Evolutionary conservation across 106 monocot species (phyloP).

Genomic region (Cymbidium sinense): DNA sequence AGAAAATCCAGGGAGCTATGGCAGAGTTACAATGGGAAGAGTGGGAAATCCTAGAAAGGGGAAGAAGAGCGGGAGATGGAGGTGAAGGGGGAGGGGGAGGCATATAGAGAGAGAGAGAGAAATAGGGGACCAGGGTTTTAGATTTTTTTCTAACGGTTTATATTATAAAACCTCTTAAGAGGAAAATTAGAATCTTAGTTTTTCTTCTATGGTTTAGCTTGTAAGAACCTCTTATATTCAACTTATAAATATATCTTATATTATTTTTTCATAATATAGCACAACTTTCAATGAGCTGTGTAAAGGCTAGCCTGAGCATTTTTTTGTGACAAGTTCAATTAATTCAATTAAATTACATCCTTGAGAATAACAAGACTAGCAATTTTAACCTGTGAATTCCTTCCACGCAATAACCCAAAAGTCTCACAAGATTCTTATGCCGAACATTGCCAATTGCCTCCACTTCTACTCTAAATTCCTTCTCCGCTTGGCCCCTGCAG

Average conservation of each 20-base stretch:
- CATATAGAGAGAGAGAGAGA: too few species aligned
- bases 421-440: slow-evolving; percentile 78
- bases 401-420: slow-evolving; percentile 82
- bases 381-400: slow-evolving; percentile 60
- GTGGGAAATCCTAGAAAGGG: too few species aligned
- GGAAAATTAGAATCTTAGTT: not conserved
- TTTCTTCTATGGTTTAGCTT: not conserved
- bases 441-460: slow-evolving; percentile 88
- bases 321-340: not conserved
- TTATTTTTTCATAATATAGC: not conserved
- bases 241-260: not conserved
- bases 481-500: slow-evolving; percentile 80
- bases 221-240: not conserved
- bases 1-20: not conserved
- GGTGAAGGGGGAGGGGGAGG: too few species aligned
- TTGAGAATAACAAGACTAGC: not conserved
- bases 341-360: not conserved
- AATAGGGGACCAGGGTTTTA: too few species aligned
- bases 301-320: not conserved
- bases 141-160: not conserved
- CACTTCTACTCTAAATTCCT: slow-evolving; percentile 87
- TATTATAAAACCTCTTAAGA: not conserved
- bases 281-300: not conserved
- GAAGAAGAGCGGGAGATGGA: too few species aligned
- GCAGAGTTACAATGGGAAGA: not conserved